Evolutionary conservation across 1,139 yeast species (phyloP).

Genomic region (Ogataea hybrid): DNA sequence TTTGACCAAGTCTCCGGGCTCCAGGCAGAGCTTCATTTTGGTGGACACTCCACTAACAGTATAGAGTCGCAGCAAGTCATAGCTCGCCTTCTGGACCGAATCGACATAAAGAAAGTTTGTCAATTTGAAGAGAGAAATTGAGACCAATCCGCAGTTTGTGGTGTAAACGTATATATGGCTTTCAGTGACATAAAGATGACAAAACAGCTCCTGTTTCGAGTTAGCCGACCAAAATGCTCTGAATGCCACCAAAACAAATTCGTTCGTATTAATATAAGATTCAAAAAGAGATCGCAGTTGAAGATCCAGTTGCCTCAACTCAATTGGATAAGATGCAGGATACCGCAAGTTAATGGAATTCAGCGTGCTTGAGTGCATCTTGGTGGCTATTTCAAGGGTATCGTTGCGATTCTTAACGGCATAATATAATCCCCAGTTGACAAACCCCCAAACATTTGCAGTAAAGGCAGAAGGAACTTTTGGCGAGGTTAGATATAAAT

Average conservation of each 20-base stretch:
- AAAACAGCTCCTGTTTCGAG: slow-evolving; percentile 68
- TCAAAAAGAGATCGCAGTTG: slow-evolving; percentile 81
- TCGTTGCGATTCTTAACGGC: slow-evolving; percentile 5
- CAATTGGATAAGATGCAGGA: slow-evolving; percentile 64
- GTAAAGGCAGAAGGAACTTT: slow-evolving; percentile 77
- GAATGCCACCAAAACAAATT: slow-evolving; percentile 64
- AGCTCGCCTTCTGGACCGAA: slow-evolving; percentile 41
- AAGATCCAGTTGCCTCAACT: slow-evolving; percentile 62
- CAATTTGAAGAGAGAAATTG: slow-evolving; percentile 54
- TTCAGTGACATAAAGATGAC: slow-evolving; percentile 67
- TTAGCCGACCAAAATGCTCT: slow-evolving; percentile 73
- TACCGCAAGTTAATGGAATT: slow-evolving; percentile 34
- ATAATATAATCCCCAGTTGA: slow-evolving; percentile 75
- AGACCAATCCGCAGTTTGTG: slow-evolving; percentile 74
- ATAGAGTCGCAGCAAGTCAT: slow-evolving; percentile 60
- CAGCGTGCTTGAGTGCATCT: neutral
- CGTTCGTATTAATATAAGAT: slow-evolving; percentile 50
- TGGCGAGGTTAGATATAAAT: slow-evolving; percentile 56
- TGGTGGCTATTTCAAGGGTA: neutral
- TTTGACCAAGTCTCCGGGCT: slow-evolving; percentile 57
- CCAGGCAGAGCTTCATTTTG: slow-evolving; percentile 59
- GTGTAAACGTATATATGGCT: slow-evolving; percentile 63
- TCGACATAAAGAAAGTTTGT: slow-evolving; percentile 60
- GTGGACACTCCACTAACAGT: slow-evolving; percentile 56
- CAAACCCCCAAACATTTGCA: slow-evolving; percentile 92